These are phyloP conservation scores for Fraxinus quadrangulata DNA, from an alignment of 257 asterid species.

Conservation along the genomic window DNA sequence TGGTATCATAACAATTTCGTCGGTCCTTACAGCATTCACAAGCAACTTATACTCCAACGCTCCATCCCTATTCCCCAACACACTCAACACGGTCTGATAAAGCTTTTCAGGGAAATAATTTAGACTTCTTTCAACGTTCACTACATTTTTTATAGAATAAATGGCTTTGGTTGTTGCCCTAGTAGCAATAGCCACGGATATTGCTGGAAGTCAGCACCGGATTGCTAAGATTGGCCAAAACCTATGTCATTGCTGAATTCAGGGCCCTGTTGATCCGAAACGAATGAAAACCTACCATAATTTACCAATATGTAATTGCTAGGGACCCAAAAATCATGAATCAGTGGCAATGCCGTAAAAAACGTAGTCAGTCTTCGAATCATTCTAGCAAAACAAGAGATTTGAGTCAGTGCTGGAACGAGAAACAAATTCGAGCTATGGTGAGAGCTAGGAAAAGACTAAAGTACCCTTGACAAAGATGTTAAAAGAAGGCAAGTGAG, in stretches of 20 bases:
- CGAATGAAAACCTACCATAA: conserved; percentile 79
- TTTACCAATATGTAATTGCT: conserved; percentile 62
- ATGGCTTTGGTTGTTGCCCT: conserved; percentile 60
- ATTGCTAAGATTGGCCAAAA: conserved; percentile 74
- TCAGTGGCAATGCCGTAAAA: conserved; percentile 97
- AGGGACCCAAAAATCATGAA: conserved; percentile 69
- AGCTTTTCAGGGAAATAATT: conserved; percentile 79
- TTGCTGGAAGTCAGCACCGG: conserved; percentile 45
- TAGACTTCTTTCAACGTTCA: conserved; percentile 54
- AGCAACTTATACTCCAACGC: conserved; percentile 63
- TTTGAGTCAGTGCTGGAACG: conserved; percentile 89
- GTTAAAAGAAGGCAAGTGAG: conserved; percentile 88
- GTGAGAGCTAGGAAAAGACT: conserved; percentile 84
- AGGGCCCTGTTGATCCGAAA: conserved; percentile 91
- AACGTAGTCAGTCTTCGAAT: conserved; percentile 63
- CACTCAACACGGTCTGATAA: conserved; percentile 69
- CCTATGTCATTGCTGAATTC: conserved; percentile 87
- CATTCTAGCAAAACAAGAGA: conserved; percentile 58
- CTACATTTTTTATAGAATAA: conserved; percentile 50
- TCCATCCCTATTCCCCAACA: conserved; percentile 46
- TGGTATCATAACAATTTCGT: too few species aligned
- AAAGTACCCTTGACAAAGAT: conserved; percentile 81
- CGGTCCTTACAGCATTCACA: conserved; percentile 54
- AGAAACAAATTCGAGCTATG: conserved; percentile 65
- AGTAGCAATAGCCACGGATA: conserved; percentile 19